Evolutionary conservation across 2,329 filamentous ascomycete species (phyloP).

Genomic region (Neonectria hederae): DNA sequence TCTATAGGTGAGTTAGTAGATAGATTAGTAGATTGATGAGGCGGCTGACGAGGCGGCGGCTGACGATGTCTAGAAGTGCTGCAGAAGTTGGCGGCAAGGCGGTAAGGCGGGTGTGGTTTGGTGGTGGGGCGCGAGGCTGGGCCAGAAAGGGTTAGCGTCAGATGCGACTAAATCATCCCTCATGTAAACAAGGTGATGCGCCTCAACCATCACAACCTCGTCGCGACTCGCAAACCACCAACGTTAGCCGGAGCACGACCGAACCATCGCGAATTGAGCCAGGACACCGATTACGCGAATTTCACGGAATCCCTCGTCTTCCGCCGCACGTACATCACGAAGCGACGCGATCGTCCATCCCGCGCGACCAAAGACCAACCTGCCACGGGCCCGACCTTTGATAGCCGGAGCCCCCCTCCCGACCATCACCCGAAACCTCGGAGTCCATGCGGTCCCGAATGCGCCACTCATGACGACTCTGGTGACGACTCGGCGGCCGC

Average conservation of each 20-base stretch:
- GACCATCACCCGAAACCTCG: conserved; percentile 30
- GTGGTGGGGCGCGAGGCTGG: conserved; percentile 27
- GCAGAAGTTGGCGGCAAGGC: background rate
- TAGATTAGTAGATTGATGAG: background rate
- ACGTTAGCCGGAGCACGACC: conserved; percentile 24
- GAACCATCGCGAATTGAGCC: conserved; percentile 30
- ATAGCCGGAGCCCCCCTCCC: conserved; percentile 25
- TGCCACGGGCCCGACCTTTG: conserved; percentile 22
- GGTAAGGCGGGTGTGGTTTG: background rate
- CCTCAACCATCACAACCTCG: conserved; percentile 38
- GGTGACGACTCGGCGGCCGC: conserved; percentile 69
- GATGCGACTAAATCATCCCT: conserved; percentile 35
- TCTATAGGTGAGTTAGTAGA: background rate
- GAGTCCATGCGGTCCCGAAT: conserved; percentile 42
- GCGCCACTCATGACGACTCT: conserved; percentile 76
- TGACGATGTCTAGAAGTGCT: conserved; percentile 7
- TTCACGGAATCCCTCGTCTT: background rate
- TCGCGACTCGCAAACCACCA: conserved; percentile 40
- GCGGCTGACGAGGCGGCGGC: conserved; percentile 11
- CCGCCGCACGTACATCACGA: conserved; percentile 19
- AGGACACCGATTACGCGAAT: background rate
- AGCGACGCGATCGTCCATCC: conserved; percentile 33
- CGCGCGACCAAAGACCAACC: conserved; percentile 24
- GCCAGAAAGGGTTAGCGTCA: conserved; percentile 34
- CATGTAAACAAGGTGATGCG: conserved; percentile 46